Conservation (phyloP, 495 filamentous ascomycete species). For the Talaromyces borbonicus region DNA sequence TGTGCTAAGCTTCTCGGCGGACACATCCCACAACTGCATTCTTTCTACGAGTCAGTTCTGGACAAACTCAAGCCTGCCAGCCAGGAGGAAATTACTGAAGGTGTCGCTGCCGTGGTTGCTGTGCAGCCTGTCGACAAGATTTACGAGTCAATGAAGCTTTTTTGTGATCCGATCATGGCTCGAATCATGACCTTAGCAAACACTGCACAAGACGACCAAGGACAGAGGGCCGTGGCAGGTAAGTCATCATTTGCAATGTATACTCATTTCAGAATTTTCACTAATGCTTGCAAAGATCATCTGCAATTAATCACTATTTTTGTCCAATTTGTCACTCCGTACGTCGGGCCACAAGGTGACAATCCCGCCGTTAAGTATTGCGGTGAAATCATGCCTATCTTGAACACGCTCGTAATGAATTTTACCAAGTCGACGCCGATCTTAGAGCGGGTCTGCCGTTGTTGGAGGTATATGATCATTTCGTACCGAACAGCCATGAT, state of each 20-base stretch:
- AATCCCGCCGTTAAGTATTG: constrained; percentile 96
- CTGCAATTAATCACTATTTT: constrained; percentile 88
- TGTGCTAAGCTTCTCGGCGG: constrained; percentile 75
- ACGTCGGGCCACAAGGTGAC: constrained; percentile 57
- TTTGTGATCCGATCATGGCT: constrained; percentile 85
- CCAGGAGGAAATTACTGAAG: constrained; percentile 92
- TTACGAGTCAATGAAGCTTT: constrained; percentile 77
- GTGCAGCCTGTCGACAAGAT: constrained; percentile 72
- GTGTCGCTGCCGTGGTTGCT: constrained; percentile 81
- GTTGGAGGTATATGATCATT: constrained; percentile 92
- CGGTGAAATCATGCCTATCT: constrained; percentile 79
- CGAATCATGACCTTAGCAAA: constrained; percentile 82
- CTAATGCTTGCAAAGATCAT: constrained; percentile 50
- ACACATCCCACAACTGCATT: constrained; percentile 73
- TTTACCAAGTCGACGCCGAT: constrained; percentile 80
- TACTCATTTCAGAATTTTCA: no score
- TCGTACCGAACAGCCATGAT: constrained; percentile 86
- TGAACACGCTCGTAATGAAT: constrained; percentile 73
- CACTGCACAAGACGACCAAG: constrained; percentile 66
- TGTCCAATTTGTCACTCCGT: constrained; percentile 67
- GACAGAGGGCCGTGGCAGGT: constrained; percentile 77
- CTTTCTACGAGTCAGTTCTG: constrained; percentile 81
- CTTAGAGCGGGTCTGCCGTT: constrained; percentile 84
- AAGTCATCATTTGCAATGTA: no score
- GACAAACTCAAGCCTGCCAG: constrained; percentile 74